Evolutionary conservation across 106 monocot species (phyloP), one percentile per base, ranked within the genome.

Genomic region (Apostasia ramifera): DNA sequence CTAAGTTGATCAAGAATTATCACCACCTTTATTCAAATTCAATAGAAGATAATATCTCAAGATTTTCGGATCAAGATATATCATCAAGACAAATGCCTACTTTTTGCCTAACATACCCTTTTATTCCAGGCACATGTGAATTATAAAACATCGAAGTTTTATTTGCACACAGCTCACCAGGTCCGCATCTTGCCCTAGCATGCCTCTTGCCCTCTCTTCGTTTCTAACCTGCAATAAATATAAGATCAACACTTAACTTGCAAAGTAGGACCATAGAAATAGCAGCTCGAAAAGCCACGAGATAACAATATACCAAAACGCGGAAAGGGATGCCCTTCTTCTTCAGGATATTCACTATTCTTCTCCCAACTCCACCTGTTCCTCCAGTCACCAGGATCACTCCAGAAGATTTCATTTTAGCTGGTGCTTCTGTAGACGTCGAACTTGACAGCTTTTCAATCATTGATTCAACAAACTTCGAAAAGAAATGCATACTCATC

Each of bases 321-420:
- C 90, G 76, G 55, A 98, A 86, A 47, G 83, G 79, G 70, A 74
- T 57, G 43, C 92, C 95, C 81, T 83, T 89, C 42, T 87, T 79
- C 48, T 81, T 74, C 70, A 98, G 79, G 45, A 87, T 66, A 57
- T 87, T 76, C 13, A 98, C 92, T 52, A 98, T 87, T 66, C 92
- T 92, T 81, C 89, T 73, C 45, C 97, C 97, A 81, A 98, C 92
- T 62, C 97, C 97, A 74, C 92, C 97, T 64, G 92, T 98, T 39
- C 89, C 92, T 72, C 97, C 97, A 83, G 87, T 70, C 45, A 98
- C 97, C 53, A 98, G 74, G 9, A 92, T 70, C 61, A 81, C 47
- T 63, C 78, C 89, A 70, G 97, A 87, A 76, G 62, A 78, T 78
- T 75, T 75, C 86, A 87, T 84, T 80, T 78, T 67, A 10, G 76